Evolutionary conservation across 768 basidiomycete genomes (phyloP).

Genomic region (Candolleomyces eurysporus): DNA sequence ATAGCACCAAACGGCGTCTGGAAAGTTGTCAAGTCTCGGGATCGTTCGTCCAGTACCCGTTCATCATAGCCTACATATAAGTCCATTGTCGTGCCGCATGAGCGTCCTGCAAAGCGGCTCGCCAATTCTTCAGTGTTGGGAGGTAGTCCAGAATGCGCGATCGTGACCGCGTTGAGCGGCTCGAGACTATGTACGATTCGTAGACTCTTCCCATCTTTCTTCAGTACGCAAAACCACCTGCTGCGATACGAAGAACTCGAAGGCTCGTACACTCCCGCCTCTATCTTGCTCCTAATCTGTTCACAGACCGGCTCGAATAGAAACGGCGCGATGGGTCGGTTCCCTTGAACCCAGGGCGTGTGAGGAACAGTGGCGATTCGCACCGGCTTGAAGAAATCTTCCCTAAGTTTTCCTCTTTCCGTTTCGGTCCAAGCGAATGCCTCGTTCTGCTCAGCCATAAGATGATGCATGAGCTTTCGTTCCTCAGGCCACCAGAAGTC

Average conservation of each 20-base stretch:
- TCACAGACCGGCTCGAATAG: slow-evolving; percentile 7
- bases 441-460: no score
- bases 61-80: slow-evolving; percentile 7
- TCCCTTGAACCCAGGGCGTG: slow-evolving; percentile 6
- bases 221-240: slow-evolving; percentile 35
- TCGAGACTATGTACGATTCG: slow-evolving; percentile 33
- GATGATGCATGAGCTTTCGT: no score
- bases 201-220: slow-evolving; percentile 30
- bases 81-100: no score
- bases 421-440: no score
- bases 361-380: slow-evolving; percentile 10
- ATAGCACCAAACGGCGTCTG: slow-evolving; percentile 8
- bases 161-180: slow-evolving; percentile 31
- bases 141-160: slow-evolving; percentile 26
- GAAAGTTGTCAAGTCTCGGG: slow-evolving; percentile 2
- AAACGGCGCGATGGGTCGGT: slow-evolving; percentile 13
- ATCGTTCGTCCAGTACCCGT: neutral
- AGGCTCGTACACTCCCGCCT: no score
- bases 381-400: slow-evolving; percentile 14
- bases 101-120: no score
- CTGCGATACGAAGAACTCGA: slow-evolving; percentile 30
- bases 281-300: slow-evolving; percentile 24
- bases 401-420: no score
- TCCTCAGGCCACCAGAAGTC: slow-evolving; percentile 12
- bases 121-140: no score